Evolutionary conservation across 2,329 filamentous ascomycete species (phyloP), one percentile per base, ranked within the genome.

Genomic region (Alternaria tenuissima): DNA sequence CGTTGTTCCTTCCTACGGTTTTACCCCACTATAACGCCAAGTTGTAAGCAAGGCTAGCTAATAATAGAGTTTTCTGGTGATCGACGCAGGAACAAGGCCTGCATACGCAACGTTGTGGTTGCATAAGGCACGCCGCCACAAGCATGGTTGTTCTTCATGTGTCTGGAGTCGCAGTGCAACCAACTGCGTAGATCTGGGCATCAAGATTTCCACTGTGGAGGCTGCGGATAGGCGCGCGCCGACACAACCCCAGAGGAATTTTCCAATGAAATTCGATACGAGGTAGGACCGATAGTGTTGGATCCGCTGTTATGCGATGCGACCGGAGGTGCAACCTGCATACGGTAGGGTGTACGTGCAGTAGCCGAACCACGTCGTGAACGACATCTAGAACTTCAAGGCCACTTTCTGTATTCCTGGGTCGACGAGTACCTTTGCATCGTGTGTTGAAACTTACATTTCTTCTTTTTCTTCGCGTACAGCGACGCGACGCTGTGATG

Each of bases 241-340:
- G 46, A 30, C 20, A 38, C 20, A 42, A 20, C 20, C 30, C 46
- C 18, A 36, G 32, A 49, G 46, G 51, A 43, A 24, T 41, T 30
- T 53, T 34, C 26, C 38, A 53, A 53, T 46, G 30, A 44, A 55
- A 20, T 38, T 38, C 41, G 30, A 55, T 55, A 55, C 52, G 52
- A 47, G 52, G 22, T 38, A 47, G 52, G 52, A 28, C 52, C 52
- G 52, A 55, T 46, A 55, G 42, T 20, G 46, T 38, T 18, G 32
- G 34, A 36, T 49, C 46, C 30, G 32, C 18, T 34, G 14, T 36
- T 22, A 38, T 49, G 46, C 32, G 32, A n/a, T 1, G 46, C 20
- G 46, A 49, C 32, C 20, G 46, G 46, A 38, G 46, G 16, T n/a
- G 46, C 46, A 5, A 24, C 46, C 30, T 49, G 46, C 46, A 49